Percentiles rank a stretch among this genome's conserved stretches.
phyloP scores from a whole-genome alignment of 352 stramenopile species.

The Phytopythium boreale region DNA sequence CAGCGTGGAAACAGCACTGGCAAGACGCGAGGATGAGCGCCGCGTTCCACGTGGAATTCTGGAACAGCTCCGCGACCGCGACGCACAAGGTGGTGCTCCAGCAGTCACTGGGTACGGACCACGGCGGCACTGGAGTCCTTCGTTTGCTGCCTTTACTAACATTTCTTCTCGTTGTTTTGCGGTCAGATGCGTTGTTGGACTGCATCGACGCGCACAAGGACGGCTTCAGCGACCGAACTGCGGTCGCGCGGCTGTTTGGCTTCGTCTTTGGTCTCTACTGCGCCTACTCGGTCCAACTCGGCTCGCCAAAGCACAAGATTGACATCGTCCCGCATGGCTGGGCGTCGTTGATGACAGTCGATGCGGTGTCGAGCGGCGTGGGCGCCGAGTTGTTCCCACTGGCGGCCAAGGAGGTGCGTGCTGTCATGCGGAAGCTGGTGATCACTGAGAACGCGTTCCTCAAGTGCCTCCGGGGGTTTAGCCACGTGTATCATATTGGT shows the following conservation, averaged over 20 bases:
- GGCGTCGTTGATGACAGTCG: conserved; percentile 37
- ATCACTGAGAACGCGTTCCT: conserved; percentile 63
- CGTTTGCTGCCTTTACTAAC: background rate
- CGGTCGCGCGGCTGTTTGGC: conserved; percentile 28
- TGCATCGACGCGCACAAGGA: conserved; percentile 27
- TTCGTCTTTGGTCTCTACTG: conserved; percentile 62
- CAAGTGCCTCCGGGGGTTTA: conserved; percentile 50
- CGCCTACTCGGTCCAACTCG: conserved; percentile 57
- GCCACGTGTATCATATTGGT: background rate
- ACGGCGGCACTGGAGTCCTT: background rate
- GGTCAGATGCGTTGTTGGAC: conserved; percentile 32
- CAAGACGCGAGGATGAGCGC: conserved; percentile 36
- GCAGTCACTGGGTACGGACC: conserved; percentile 31
- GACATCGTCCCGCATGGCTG: conserved; percentile 44
- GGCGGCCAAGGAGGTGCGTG: conserved; percentile 33
- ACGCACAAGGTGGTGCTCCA: conserved; percentile 63
- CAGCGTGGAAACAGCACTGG: conserved; percentile 54
- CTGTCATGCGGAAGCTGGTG: conserved; percentile 44
- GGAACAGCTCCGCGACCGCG: conserved; percentile 52
- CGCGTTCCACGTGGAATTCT: conserved; percentile 76
- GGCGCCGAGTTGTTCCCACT: conserved; percentile 17
- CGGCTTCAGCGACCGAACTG: conserved; percentile 14
- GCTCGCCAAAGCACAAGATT: conserved; percentile 60
- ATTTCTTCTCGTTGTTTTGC: no score
- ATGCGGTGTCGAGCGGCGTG: conserved; percentile 22